A percentile compares a stretch with the other conserved stretches of the same genome.
Conservation (phyloP, 768 basidiomycete species). For the Daedaleopsis nitida region DNA sequence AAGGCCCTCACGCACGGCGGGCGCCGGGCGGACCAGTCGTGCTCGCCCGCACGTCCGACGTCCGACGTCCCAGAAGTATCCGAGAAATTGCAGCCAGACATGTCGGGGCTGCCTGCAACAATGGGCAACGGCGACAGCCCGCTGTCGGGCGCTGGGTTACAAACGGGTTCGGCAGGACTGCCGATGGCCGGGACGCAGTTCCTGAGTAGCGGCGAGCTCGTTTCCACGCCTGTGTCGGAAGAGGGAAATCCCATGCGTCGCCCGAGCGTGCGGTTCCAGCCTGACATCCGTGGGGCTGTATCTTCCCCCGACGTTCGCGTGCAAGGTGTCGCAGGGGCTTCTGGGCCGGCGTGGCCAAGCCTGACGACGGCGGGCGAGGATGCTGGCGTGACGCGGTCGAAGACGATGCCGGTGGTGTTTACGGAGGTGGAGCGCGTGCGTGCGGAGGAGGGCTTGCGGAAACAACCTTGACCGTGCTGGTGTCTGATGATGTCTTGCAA, state of each 20-base stretch:
- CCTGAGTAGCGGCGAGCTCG: conserved; percentile 15
- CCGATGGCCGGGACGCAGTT: not conserved
- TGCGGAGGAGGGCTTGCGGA: conserved; percentile 7
- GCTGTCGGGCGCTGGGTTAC: not conserved
- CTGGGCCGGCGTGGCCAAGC: not conserved
- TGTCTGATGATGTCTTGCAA: not conserved
- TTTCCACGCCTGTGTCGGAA: not conserved
- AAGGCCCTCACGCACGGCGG: conserved; percentile 2
- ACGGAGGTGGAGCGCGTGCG: conserved; percentile 9
- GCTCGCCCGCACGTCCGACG: not conserved
- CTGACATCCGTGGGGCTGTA: not conserved
- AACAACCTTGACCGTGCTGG: not conserved
- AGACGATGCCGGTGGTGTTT: conserved; percentile 14
- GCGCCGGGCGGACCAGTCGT: not conserved
- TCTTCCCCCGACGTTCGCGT: conserved; percentile 12
- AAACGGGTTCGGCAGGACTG: not conserved
- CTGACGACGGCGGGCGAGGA: conserved; percentile 4
- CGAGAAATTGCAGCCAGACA: conserved; percentile 10
- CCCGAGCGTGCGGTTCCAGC: conserved; percentile 16
- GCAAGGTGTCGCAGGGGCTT: not conserved
- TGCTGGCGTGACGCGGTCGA: conserved; percentile 10
- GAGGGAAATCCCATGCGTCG: not conserved
- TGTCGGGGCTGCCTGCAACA: conserved; percentile 2
- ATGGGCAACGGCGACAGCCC: conserved; percentile 10
- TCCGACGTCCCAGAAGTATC: not conserved